Conservation (phyloP, 2,329 filamentous ascomycete genomes). For the Arthroderma sp. region DNA sequence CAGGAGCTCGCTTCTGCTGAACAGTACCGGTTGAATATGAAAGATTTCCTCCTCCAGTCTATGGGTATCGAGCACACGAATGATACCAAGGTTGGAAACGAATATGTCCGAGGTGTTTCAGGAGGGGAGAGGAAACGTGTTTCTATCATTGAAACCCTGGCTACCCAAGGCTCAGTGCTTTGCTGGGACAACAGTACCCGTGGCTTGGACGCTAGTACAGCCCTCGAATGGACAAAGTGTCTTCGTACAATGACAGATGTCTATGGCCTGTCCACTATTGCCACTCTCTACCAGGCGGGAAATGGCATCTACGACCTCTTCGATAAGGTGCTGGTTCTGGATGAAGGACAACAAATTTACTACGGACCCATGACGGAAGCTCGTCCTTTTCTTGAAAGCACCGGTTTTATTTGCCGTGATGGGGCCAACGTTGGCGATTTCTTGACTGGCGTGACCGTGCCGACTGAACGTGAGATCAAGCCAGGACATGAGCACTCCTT, state of each 20-base stretch:
- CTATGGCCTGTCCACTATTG: slow-evolving; percentile 69
- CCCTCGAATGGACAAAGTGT: slow-evolving; percentile 52
- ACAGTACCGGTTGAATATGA: slow-evolving; percentile 39
- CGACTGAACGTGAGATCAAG: slow-evolving; percentile 64
- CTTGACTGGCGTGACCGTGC: slow-evolving; percentile 65
- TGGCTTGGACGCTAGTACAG: slow-evolving; percentile 54
- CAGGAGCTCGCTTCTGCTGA: slow-evolving; percentile 34
- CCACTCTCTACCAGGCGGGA: slow-evolving; percentile 71
- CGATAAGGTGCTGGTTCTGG: slow-evolving; percentile 73
- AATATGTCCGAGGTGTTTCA: slow-evolving; percentile 65
- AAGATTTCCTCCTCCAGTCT: slow-evolving; percentile 20
- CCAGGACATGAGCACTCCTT: slow-evolving; percentile 45
- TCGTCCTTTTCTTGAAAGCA: slow-evolving; percentile 57
- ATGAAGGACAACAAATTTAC: slow-evolving; percentile 60
- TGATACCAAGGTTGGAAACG: slow-evolving; percentile 71
- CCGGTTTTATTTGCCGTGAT: slow-evolving; percentile 54
- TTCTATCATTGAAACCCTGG: slow-evolving; percentile 73
- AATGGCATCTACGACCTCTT: slow-evolving; percentile 68
- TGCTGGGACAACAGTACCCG: slow-evolving; percentile 65
- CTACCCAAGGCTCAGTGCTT: slow-evolving; percentile 56
- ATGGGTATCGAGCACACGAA: slow-evolving; percentile 63
- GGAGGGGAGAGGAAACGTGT: slow-evolving; percentile 70
- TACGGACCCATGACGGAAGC: slow-evolving; percentile 57
- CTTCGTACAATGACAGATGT: slow-evolving; percentile 69
- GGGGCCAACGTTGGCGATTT: slow-evolving; percentile 48